Base-by-base conservation (phyloP, 1,284 basidiomycete species). In the Cryptococcus sp. region DNA sequence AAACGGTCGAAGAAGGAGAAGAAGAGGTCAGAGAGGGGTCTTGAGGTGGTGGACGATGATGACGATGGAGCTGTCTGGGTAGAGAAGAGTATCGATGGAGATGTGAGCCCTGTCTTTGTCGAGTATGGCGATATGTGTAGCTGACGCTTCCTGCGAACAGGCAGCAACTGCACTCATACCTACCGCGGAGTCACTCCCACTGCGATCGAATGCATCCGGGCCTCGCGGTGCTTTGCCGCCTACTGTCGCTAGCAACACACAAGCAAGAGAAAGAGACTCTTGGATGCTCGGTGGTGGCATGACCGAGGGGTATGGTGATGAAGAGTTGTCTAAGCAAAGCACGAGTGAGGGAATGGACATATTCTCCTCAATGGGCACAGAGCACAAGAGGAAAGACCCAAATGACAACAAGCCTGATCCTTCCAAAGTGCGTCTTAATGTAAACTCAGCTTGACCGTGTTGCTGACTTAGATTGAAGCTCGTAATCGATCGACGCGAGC, bases 51-150 rank as follows among this genome's bases (percentile, higher is more conserved):
- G 1, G 88, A 88, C 65, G 87, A 89, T 57, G 86, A 88, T 70
- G 81, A 83, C 38, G 80, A 83, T 65, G 86, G 86, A 64, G 86
- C 85, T 53, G 84, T 90, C 81, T 93, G 91, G 91, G 84, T 89
- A 40, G 90, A 93, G 79, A 91, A 91, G 81, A 89, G 90, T 66
- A 86, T 91, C 47, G 87, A 88, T 70, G 85, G 86, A 79, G 87
- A 87, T 68, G 90, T 90, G 69, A 69, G 84, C 81, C 41, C 41
- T 35, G 30, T 50, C 16, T 40, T 55, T 39, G 17, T 16, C 41
- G 52, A 23, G 25, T 13, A 15, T 48, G 48, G 38, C n/a, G 25
- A 42, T 35, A 17, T n/a, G 27, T 41, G 30, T 50, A 35, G 19
- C 19, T 50, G 22, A 30, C 27, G 11, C 22, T 6, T 50, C 25